Conservation (phyloP, 805 yeast species). For the Blastobotrys peoriensis region DNA sequence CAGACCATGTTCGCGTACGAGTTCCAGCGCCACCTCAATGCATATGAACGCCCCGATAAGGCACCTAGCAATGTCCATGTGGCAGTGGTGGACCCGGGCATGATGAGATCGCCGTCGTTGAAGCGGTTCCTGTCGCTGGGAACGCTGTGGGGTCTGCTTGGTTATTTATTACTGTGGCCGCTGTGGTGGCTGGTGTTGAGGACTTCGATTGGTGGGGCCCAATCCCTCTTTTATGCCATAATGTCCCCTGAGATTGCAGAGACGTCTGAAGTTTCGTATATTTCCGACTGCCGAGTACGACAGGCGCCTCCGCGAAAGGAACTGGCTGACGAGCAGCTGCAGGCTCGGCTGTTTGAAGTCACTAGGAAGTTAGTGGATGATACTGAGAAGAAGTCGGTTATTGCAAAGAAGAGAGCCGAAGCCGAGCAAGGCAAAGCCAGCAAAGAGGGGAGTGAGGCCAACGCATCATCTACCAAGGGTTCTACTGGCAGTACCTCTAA, state of each 20-base stretch:
- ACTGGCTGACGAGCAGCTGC: slow-evolving; percentile 54
- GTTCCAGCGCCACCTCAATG: slow-evolving; percentile 59
- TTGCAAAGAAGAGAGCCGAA: slow-evolving; percentile 45
- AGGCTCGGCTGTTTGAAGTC: slow-evolving; percentile 44
- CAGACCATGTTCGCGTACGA: slow-evolving; percentile 72
- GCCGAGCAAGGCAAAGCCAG: slow-evolving; percentile 8
- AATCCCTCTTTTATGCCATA: slow-evolving; percentile 62
- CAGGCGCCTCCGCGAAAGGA: slow-evolving; percentile 52
- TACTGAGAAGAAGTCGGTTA: slow-evolving; percentile 67
- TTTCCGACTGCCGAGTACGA: slow-evolving; percentile 63
- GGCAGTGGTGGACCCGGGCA: slow-evolving; percentile 82
- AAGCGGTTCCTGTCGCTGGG: slow-evolving; percentile 77
- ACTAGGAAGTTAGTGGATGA: slow-evolving; percentile 53
- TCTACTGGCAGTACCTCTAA: no score
- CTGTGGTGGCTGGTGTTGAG: slow-evolving; percentile 79
- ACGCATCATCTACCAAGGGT: not conserved
- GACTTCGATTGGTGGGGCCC: slow-evolving; percentile 72
- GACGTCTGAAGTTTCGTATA: slow-evolving; percentile 58
- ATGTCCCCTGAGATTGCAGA: slow-evolving; percentile 65
- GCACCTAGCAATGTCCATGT: slow-evolving; percentile 65
- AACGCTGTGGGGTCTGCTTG: slow-evolving; percentile 51
- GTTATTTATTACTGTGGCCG: slow-evolving; percentile 71
- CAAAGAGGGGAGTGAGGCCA: slow-evolving; percentile 6
- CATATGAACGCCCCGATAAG: slow-evolving; percentile 57
- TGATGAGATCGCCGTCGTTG: slow-evolving; percentile 82